These are phyloP conservation scores for Clathrospora elynae DNA, from an alignment of 2,329 filamentous ascomycete species.

Conservation along the genomic window DNA sequence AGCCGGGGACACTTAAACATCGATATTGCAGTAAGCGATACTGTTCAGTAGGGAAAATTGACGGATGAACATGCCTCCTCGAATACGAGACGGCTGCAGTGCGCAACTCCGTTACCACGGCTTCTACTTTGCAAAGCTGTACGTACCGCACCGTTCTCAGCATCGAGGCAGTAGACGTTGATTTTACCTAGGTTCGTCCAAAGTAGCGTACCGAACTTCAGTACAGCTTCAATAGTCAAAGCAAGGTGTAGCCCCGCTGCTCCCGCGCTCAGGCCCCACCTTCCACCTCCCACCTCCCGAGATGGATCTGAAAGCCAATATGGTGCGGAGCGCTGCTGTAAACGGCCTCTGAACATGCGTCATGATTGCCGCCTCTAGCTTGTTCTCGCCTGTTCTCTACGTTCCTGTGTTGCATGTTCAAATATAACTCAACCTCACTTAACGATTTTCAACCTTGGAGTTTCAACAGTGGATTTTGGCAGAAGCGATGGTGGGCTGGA, in stretches of 20 bases:
- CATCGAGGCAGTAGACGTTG: slow-evolving; percentile 20
- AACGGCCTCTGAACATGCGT: slow-evolving; percentile 4
- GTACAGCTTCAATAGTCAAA: slow-evolving; percentile 15
- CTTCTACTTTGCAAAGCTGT: background rate
- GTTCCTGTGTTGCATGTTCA: slow-evolving; percentile 9
- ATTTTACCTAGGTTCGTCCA: slow-evolving; percentile 29
- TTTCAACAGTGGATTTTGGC: slow-evolving; percentile 9
- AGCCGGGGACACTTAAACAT: slow-evolving; percentile 15
- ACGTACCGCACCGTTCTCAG: slow-evolving; percentile 4
- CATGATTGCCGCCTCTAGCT: slow-evolving; percentile 11
- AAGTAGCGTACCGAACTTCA: slow-evolving; percentile 32
- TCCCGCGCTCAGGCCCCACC: slow-evolving; percentile 15
- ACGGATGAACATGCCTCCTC: slow-evolving; percentile 1
- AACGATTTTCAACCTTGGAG: slow-evolving; percentile 5
- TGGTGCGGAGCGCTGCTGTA: slow-evolving; percentile 6
- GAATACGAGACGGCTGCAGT: slow-evolving; percentile 19
- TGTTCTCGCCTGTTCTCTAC: slow-evolving; percentile 4
- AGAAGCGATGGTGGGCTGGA: slow-evolving; percentile 20
- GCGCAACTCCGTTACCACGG: slow-evolving; percentile 23
- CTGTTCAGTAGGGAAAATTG: slow-evolving; percentile 7
- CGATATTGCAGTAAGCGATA: slow-evolving; percentile 22
- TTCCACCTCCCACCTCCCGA: no score
- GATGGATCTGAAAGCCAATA: slow-evolving; percentile 3
- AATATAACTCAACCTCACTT: slow-evolving; percentile 13
- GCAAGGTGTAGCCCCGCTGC: slow-evolving; percentile 15